Evolutionary conservation across 192 early-diverging fungal genomes (phyloP).

Genomic region (Coemansia sp.): DNA sequence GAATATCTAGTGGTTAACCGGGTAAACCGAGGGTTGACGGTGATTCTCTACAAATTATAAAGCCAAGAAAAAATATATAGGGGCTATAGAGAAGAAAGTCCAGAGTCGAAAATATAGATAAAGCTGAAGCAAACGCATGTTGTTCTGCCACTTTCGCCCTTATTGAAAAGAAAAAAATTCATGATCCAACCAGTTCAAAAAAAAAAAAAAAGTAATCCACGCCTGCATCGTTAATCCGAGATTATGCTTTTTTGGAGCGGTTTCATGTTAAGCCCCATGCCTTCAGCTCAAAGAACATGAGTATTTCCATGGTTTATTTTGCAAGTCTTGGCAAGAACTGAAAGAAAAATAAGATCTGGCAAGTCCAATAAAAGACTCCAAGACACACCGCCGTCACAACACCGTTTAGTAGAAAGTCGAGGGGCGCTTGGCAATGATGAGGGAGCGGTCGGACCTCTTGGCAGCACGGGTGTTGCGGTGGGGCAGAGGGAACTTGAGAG

Average conservation of each 20-base stretch:
- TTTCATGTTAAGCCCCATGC: not conserved
- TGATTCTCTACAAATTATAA: not conserved
- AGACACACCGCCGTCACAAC: conserved; percentile 3
- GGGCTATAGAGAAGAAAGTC: not conserved
- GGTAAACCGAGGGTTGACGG: not conserved
- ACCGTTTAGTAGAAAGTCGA: conserved; percentile 72
- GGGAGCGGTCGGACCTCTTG: conserved; percentile 78
- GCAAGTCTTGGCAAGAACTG: conserved; percentile 1
- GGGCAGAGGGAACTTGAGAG: conserved; percentile 96
- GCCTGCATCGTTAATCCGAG: not conserved
- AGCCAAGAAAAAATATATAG: not conserved
- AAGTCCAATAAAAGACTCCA: conserved; percentile 1
- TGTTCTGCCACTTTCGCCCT: not conserved
- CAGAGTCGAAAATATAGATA: not conserved
- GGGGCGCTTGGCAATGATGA: conserved; percentile 91
- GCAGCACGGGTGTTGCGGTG: conserved; percentile 87
- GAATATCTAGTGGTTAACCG: not conserved
- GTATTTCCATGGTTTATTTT: conserved; percentile 11
- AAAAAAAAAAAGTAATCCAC: not conserved
- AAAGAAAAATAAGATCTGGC: not conserved
- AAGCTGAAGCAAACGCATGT: not conserved
- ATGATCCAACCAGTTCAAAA: not conserved
- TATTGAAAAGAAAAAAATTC: not conserved
- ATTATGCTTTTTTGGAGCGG: not conserved
- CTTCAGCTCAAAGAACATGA: not conserved